Base-by-base conservation (phyloP, 2,329 filamentous ascomycete genomes). In the Parascedosporium putredinis region DNA sequence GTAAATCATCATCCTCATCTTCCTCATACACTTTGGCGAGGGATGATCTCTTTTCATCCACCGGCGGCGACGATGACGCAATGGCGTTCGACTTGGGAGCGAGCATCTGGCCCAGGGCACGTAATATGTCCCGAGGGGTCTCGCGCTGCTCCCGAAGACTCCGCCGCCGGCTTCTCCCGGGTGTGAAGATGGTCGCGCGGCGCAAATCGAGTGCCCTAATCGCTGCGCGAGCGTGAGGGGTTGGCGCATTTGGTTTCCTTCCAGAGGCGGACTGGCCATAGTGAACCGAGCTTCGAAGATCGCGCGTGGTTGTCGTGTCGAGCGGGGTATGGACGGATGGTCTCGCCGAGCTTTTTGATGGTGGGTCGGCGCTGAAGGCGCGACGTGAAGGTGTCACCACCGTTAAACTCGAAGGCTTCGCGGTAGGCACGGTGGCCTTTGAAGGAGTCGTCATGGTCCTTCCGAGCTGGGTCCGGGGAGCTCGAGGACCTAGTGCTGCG, bases 191-290 rank as follows among this genome's bases (percentile, higher is more conserved):
- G 44, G 76, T 76, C 2, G 75, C 73, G 38, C 80, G 74, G 4
- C 79, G 76, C 54, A 75, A 71, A 55, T 81, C 73, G 48, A 83
- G 69, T 27, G 78, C 73, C 43, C 75, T 70, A 45, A 73, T 73
- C 40, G 80, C 80, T 9, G 79, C 79, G 56, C 74, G 75, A 44
- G 75, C 78, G 59, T 84, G 80, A 0, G 80, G 80, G 16, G 80
- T 83, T 3, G 71, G 67, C 10, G 67, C 66, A 61, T 70, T 67
- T 54, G 61, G 63, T 45, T 63, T 65, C 46, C 68, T 65, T 38
- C 36, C 47, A 29, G 67, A 69, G 8, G 49, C 49, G 23, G 51
- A 43, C 14, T 47, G 52, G 8, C 47, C 54, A 20, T 47, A 51
- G 12, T 66, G 59, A 27, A 66, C 57, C 2, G 67, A 69, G 47